Percentiles rank a stretch among this genome's conserved stretches.
Evolutionary conservation across 2,329 filamentous ascomycete species (phyloP).

Genomic region (Penicillium aurantiogriseum): DNA sequence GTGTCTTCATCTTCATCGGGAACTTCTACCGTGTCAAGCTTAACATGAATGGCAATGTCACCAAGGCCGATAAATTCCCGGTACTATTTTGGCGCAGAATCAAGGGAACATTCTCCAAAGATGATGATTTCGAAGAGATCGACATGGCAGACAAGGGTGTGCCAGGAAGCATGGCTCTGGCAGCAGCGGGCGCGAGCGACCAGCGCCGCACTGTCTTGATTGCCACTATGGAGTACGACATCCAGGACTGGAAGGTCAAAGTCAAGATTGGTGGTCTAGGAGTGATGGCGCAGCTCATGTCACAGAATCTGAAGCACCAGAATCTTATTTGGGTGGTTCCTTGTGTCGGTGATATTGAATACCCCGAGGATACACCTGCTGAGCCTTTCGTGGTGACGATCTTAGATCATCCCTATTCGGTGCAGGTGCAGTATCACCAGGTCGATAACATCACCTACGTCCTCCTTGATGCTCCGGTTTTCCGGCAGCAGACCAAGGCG

Average conservation of each 20-base stretch:
- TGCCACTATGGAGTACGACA: conserved; percentile 72
- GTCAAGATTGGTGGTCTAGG: conserved; percentile 70
- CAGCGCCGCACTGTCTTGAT: conserved; percentile 59
- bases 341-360: conserved; percentile 64
- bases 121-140: conserved; percentile 12
- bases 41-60: conserved; percentile 56
- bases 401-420: conserved; percentile 59
- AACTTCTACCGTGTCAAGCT: conserved; percentile 66
- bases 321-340: conserved; percentile 65
- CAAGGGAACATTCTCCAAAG: conserved; percentile 30
- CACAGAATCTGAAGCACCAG: conserved; percentile 62
- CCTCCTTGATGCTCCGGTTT: conserved; percentile 65
- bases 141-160: background rate
- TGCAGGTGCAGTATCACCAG: conserved; percentile 63
- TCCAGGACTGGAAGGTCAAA: conserved; percentile 68
- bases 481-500: conserved; percentile 62
- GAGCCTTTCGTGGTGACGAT: conserved; percentile 63
- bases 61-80: conserved; percentile 46
- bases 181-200: conserved; percentile 27
- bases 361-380: conserved; percentile 59
- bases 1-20: conserved; percentile 58
- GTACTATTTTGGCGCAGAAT: conserved; percentile 38
- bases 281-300: conserved; percentile 70
- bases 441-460: conserved; percentile 67
- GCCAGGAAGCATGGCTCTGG: conserved; percentile 34